Percentiles rank a stretch among this genome's conserved stretches.
Evolutionary conservation across 2,329 filamentous ascomycete species (phyloP).

Genomic region (Aspergillus pseudotamarii): DNA sequence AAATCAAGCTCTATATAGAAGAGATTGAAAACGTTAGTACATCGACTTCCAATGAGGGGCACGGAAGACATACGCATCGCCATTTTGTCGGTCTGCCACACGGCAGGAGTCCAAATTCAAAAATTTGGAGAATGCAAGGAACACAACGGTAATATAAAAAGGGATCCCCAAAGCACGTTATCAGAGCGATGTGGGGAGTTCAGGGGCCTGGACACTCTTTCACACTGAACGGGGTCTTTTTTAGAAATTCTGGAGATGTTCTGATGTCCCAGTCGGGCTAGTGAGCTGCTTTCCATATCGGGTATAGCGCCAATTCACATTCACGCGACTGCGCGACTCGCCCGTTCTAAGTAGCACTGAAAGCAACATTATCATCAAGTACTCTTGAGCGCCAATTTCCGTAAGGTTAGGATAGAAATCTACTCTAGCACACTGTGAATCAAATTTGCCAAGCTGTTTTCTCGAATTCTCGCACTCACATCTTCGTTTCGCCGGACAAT

Average conservation of each 20-base stretch:
- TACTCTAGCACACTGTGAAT: background rate
- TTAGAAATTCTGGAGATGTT: conserved; percentile 40
- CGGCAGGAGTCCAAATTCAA: conserved; percentile 27
- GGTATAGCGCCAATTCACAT: conserved; percentile 37
- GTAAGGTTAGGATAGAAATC: background rate
- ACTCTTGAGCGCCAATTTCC: background rate
- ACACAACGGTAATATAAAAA: conserved; percentile 11
- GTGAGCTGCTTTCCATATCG: conserved; percentile 42
- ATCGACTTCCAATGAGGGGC: conserved; percentile 37
- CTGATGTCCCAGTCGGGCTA: conserved; percentile 31
- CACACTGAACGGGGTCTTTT: conserved; percentile 24
- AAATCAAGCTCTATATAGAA: conserved; percentile 49
- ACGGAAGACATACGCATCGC: conserved; percentile 49
- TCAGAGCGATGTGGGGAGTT: conserved; percentile 26
- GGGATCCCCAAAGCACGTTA: conserved; percentile 13
- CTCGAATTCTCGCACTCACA: conserved; percentile 26
- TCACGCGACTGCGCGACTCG: conserved; percentile 33
- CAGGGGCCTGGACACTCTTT: conserved; percentile 23
- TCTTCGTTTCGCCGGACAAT: conserved; percentile 30
- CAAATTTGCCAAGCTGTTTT: conserved; percentile 34
- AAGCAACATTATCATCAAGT: conserved; percentile 11
- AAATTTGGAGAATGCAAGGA: conserved; percentile 15
- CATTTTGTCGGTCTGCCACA: conserved; percentile 46
- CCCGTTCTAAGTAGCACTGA: conserved; percentile 13
- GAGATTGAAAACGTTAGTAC: conserved; percentile 29